Evolutionary conservation across 108 stramenopile species (phyloP).

Genomic region (Pseudonitzschia delicatissima): DNA sequence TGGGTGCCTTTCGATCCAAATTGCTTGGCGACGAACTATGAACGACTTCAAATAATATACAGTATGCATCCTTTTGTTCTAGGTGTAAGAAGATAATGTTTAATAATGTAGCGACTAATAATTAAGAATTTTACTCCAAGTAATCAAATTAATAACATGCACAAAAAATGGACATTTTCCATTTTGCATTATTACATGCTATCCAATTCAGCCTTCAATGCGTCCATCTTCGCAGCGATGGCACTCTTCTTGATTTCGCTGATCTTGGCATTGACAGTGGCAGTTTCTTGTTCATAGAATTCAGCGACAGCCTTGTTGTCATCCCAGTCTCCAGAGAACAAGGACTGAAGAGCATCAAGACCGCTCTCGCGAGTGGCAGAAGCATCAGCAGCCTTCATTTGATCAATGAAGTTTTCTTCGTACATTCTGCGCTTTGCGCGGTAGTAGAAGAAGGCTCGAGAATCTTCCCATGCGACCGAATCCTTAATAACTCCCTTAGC

Average conservation of each 20-base stretch:
- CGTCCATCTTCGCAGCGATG: constrained; percentile 74
- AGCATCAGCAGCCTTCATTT: constrained; percentile 53
- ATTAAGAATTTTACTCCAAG: no score
- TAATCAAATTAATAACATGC: no score
- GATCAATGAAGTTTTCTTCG: constrained; percentile 78
- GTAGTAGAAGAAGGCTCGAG: constrained; percentile 95
- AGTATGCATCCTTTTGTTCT: no score
- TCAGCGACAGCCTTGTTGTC: constrained; percentile 74
- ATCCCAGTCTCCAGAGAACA: constrained; percentile 69
- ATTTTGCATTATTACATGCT: constrained; percentile 22
- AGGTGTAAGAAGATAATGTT: no score
- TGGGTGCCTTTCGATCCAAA: constrained; percentile 11
- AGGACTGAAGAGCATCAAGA: constrained; percentile 47
- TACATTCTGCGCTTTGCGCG: constrained; percentile 90
- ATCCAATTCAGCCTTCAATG: constrained; percentile 57
- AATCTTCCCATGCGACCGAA: constrained; percentile 87
- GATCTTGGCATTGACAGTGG: constrained; percentile 56
- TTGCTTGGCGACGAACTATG: background rate
- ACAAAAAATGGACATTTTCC: no score
- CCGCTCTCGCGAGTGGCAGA: constrained; percentile 47
- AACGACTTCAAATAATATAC: no score
- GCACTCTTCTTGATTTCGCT: constrained; percentile 54
- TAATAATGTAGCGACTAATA: no score
- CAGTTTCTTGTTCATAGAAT: constrained; percentile 57
- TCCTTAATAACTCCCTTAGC: constrained; percentile 96